A percentile compares a stretch with the other conserved stretches of the same genome.
Conservation (phyloP, 768 basidiomycete species). For the Porpolomopsis calyptriformis region DNA sequence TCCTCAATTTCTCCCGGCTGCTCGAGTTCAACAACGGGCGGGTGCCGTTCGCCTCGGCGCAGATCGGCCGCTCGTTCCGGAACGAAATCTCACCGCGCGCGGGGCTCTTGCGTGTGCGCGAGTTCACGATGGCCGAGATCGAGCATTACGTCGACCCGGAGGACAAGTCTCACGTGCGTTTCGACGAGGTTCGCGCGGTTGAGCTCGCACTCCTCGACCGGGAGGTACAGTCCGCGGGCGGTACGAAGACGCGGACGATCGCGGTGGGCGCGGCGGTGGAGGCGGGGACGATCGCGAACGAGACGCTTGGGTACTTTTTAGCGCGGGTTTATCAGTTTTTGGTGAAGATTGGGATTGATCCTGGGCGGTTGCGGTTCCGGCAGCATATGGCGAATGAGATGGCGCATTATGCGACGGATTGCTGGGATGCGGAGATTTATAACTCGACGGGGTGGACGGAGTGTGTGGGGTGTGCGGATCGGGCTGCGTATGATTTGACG, state of each 20-base stretch:
- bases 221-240: constrained; percentile 70
- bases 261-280: constrained; percentile 83
- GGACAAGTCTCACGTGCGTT: constrained; percentile 81
- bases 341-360: constrained; percentile 82
- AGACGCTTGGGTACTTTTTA: constrained; percentile 96
- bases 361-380: constrained; percentile 74
- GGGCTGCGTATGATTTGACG: constrained; percentile 90
- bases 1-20: constrained; percentile 93
- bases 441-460: constrained; percentile 91
- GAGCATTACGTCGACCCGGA: constrained; percentile 97
- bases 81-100: constrained; percentile 98
- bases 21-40: constrained; percentile 98
- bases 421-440: constrained; percentile 98
- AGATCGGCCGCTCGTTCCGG: constrained; percentile 91
- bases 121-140: constrained; percentile 99
- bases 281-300: constrained; percentile 82
- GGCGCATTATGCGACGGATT: constrained; percentile 98
- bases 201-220: constrained; percentile 71
- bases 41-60: constrained; percentile 93
- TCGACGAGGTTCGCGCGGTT: constrained; percentile 68
- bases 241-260: constrained; percentile 52
- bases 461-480: constrained; percentile 98
- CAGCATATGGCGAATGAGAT: constrained; percentile 99
- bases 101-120: constrained; percentile 91
- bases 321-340: constrained; percentile 88